Conservation (phyloP, 345 rosid genomes). For the Eucalyptus victrix region DNA sequence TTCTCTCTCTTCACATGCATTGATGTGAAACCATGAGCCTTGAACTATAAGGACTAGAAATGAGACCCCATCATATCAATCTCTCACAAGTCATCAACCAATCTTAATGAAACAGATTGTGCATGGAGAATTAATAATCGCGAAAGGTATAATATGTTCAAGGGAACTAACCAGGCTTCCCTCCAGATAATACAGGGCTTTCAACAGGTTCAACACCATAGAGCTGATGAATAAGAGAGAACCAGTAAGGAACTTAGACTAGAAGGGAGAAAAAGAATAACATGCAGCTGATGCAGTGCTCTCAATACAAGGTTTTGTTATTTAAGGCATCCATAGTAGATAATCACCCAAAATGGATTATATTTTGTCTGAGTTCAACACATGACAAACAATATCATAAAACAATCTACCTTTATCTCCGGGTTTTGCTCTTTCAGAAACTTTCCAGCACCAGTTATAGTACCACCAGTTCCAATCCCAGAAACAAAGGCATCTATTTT, state of each 20-base stretch:
- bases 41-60: not conserved
- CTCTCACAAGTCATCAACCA: not conserved
- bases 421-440: conserved; percentile 78
- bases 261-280: not conserved
- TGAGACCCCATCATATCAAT: not conserved
- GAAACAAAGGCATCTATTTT: conserved; percentile 81
- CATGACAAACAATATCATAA: not conserved
- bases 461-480: conserved; percentile 96
- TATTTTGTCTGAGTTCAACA: not conserved
- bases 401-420: conserved; percentile 41
- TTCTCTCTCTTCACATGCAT: not conserved
- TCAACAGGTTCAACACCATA: conserved; percentile 83
- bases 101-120: not conserved
- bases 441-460: conserved; percentile 81
- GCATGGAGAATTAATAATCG: not conserved
- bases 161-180: conserved; percentile 63
- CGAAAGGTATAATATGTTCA: not conserved
- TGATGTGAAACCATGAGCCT: not conserved
- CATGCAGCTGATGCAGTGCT: not conserved
- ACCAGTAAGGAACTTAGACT: not conserved
- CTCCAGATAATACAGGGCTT: conserved; percentile 73
- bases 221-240: conserved; percentile 27
- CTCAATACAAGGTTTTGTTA: not conserved
- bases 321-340: not conserved
- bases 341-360: not conserved